These are phyloP conservation scores for Bonia amplexicaulis DNA, from an alignment of 176 grass and related monocot genomes.

Conservation along the genomic window DNA sequence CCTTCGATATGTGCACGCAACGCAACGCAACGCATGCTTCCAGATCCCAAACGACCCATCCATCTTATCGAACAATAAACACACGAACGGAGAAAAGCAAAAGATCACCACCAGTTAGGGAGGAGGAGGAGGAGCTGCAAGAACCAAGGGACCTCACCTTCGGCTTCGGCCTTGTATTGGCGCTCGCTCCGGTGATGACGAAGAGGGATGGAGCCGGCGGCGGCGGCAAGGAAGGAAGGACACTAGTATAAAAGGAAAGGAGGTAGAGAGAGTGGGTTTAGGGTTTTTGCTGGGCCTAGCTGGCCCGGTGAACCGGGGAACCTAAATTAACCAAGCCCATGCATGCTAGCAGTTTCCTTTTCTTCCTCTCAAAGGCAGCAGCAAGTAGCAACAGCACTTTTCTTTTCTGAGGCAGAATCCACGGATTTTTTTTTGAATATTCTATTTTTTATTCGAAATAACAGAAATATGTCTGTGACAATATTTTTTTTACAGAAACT, in stretches of 20 bases:
- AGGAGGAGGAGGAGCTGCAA: not conserved
- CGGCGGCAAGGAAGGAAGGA: not conserved
- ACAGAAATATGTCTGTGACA: too few species aligned
- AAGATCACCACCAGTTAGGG: not conserved
- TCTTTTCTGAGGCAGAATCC: too few species aligned
- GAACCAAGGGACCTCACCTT: not conserved
- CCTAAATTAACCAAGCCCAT: too few species aligned
- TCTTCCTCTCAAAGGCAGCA: too few species aligned
- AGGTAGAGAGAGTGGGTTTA: not conserved
- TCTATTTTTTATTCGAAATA: too few species aligned
- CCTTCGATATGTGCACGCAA: slow-evolving; percentile 78
- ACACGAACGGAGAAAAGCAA: not conserved
- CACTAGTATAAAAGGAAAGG: not conserved
- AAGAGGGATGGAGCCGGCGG: not conserved
- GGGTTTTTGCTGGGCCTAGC: not conserved
- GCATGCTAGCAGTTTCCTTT: too few species aligned
- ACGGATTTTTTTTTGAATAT: too few species aligned
- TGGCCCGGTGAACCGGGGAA: not conserved
- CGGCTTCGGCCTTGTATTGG: too few species aligned
- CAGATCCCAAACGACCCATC: not conserved
- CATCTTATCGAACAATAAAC: too few species aligned
- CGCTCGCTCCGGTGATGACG: not conserved
- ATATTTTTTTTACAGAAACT: too few species aligned
- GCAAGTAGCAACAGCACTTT: too few species aligned
- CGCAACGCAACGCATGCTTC: not conserved